Conservation (phyloP, 192 early-diverging fungal species). For the Globomyces pollinis-pini region DNA sequence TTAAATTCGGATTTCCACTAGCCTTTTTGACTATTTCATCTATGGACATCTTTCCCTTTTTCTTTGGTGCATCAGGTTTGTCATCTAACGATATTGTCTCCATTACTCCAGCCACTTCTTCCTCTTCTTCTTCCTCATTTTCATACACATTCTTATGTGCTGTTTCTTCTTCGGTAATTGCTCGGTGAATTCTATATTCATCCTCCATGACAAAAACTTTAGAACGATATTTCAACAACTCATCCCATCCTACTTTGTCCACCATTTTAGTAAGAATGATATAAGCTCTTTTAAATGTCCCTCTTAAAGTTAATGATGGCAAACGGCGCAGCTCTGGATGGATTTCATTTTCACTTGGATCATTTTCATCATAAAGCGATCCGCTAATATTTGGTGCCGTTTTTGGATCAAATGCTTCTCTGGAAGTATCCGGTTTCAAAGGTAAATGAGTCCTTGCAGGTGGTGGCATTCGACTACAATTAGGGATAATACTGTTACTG, state of each 20-base stretch:
- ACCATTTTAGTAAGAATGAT: constrained; percentile 71
- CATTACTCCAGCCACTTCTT: constrained; percentile 33
- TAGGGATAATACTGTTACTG: constrained; percentile 31
- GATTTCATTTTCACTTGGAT: constrained; percentile 45
- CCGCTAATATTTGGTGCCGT: constrained; percentile 29
- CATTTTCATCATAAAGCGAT: constrained; percentile 39
- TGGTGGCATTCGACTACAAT: constrained; percentile 70
- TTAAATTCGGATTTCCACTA: constrained; percentile 10
- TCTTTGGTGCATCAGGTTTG: constrained; percentile 5
- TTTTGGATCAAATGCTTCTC: constrained; percentile 30
- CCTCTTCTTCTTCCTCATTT: constrained; percentile 23
- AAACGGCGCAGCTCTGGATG: constrained; percentile 71
- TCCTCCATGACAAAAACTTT: constrained; percentile 99
- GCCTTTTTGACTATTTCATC: constrained; percentile 41
- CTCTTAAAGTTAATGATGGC: constrained; percentile 80
- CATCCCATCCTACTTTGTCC: constrained; percentile 89
- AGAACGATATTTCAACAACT: constrained; percentile 77
- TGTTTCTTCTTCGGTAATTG: constrained; percentile 60
- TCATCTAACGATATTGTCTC: constrained; percentile 36
- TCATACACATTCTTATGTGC: constrained; percentile 15
- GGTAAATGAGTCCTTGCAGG: constrained; percentile 85
- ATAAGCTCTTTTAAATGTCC: constrained; percentile 91
- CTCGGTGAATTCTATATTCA: constrained; percentile 74
- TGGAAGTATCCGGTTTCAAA: constrained; percentile 69
- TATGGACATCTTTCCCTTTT: constrained; percentile 25